phyloP scores from a whole-genome alignment of 2,329 filamentous ascomycete species.

The Akanthomyces lecanii region DNA sequence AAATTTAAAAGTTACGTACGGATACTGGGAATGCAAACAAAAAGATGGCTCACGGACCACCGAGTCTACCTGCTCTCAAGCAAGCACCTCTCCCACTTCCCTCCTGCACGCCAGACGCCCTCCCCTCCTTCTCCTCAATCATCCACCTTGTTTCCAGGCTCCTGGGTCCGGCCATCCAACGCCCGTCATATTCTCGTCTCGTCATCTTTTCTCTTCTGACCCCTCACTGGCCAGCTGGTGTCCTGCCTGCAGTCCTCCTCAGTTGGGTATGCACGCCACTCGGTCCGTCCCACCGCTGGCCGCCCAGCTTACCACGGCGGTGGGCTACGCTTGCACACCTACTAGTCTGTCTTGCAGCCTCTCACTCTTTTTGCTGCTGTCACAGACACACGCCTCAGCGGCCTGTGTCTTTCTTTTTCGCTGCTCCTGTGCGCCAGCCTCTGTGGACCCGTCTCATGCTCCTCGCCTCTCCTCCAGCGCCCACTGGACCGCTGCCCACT shows the following conservation, averaged over 20 bases:
- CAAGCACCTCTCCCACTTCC: not conserved
- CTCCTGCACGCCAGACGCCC: not conserved
- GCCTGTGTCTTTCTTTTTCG: not conserved
- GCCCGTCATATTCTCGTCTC: not conserved
- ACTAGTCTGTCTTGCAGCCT: slow-evolving; percentile 1
- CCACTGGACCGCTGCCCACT: not conserved
- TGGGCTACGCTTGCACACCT: not conserved
- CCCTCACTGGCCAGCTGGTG: not conserved
- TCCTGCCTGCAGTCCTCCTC: not conserved
- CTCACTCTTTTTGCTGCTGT: no score
- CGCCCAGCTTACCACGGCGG: not conserved
- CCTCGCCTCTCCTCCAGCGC: not conserved
- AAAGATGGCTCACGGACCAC: no score
- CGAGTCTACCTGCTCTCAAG: not conserved
- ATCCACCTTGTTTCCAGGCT: slow-evolving; percentile 5
- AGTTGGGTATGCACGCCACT: not conserved
- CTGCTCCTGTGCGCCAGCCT: not conserved
- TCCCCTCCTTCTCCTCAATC: not conserved
- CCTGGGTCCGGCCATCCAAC: slow-evolving; percentile 4
- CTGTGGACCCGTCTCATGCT: not conserved
- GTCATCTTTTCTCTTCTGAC: not conserved
- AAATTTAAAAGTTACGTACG: no score
- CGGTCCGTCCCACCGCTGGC: not conserved
- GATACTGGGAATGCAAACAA: no score
- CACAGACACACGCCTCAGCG: not conserved